A percentile compares a stretch with the other conserved stretches of the same genome.
phyloP scores from a whole-genome alignment of 345 rosid species.

The Ceriops decandra region DNA sequence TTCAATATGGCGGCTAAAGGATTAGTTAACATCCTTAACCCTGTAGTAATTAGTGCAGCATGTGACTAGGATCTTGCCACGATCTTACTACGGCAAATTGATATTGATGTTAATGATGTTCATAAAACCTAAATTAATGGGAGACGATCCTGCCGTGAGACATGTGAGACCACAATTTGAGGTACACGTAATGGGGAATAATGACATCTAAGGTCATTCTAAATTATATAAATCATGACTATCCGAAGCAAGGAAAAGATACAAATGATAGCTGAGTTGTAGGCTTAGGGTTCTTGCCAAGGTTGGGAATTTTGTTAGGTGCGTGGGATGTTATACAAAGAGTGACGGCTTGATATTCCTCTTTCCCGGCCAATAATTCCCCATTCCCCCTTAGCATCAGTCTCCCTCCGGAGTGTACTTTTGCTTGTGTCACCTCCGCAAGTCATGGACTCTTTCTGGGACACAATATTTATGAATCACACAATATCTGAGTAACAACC shows the following conservation, averaged over 20 bases:
- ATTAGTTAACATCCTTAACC: not conserved
- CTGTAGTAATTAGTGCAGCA: not conserved
- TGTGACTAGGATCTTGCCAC: not conserved
- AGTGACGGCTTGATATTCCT: constrained; percentile 58
- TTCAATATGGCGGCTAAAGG: not conserved
- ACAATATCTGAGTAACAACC: not conserved
- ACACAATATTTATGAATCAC: constrained; percentile 7
- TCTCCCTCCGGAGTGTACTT: constrained; percentile 2
- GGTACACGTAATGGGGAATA: constrained; percentile 24
- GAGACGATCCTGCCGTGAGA: constrained; percentile 15
- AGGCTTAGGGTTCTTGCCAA: constrained; percentile 35
- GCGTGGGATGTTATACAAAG: constrained; percentile 37
- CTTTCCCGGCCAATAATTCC: constrained; percentile 37
- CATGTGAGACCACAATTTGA: constrained; percentile 20
- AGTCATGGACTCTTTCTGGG: constrained; percentile 15
- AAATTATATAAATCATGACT: constrained; percentile 5
- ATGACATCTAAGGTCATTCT: constrained; percentile 20
- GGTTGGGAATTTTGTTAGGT: constrained; percentile 26
- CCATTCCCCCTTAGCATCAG: not conserved
- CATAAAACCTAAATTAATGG: constrained; percentile 25
- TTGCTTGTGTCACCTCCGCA: constrained; percentile 21
- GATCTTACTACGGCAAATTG: not conserved
- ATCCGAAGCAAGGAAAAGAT: constrained; percentile 22
- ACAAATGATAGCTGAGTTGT: constrained; percentile 26
- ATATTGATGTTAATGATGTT: not conserved